phyloP scores from a whole-genome alignment of 2,329 filamentous ascomycete species.

The Ceratocystis alfenasii region DNA sequence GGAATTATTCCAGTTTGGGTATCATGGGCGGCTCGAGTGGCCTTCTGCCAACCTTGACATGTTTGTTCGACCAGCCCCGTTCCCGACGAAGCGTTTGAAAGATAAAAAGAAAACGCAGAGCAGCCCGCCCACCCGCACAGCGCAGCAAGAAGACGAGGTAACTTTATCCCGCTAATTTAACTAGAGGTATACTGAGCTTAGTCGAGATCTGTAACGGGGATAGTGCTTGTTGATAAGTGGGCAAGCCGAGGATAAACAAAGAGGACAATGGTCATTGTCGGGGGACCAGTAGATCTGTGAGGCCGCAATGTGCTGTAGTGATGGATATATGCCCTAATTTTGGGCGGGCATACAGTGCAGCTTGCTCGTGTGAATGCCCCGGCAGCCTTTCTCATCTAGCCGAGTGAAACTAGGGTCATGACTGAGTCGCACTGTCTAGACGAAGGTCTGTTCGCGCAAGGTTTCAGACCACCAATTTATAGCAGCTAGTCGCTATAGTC shows the following conservation, averaged over 20 bases:
- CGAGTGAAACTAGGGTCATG: neutral
- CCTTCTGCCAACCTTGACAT: constrained; percentile 9
- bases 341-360: neutral
- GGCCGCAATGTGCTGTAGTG: neutral
- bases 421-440: constrained; percentile 1
- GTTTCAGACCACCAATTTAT: constrained; percentile 10
- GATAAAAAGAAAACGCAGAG: neutral
- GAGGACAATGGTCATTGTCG: neutral
- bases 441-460: neutral
- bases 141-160: constrained; percentile 2
- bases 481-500: neutral
- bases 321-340: neutral
- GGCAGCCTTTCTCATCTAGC: constrained; percentile 4
- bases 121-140: constrained; percentile 4
- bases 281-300: neutral
- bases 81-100: neutral
- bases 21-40: neutral
- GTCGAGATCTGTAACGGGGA: neutral
- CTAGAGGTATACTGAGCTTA: neutral
- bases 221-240: neutral
- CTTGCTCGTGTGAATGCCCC: neutral
- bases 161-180: neutral
- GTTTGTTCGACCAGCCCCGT: neutral
- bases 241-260: neutral
- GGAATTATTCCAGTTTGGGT: neutral